A percentile compares a stretch with the other conserved stretches of the same genome.
phyloP scores from a whole-genome alignment of 2,329 filamentous ascomycete species.

The Rhynchosporium agropyri region DNA sequence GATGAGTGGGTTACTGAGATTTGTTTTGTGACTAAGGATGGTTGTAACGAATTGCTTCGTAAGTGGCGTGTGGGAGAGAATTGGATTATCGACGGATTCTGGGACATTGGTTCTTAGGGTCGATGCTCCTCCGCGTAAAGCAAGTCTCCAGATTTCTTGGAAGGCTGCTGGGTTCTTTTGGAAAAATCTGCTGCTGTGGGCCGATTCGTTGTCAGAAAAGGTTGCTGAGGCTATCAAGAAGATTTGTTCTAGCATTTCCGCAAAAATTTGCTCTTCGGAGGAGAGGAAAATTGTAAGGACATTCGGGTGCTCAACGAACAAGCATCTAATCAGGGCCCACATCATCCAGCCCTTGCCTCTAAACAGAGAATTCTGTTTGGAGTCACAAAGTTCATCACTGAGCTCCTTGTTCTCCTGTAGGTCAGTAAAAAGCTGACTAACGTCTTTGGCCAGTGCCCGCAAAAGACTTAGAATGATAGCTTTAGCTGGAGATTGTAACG shows the following conservation, averaged over 20 bases:
- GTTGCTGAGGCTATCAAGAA: conserved; percentile 38
- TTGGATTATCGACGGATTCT: conserved; percentile 22
- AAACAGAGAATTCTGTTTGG: conserved; percentile 21
- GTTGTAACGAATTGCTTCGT: conserved; percentile 36
- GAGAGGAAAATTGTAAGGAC: conserved; percentile 33
- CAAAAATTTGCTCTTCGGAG: conserved; percentile 24
- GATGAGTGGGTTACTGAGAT: conserved; percentile 30
- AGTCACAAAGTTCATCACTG: conserved; percentile 17
- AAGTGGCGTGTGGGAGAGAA: conserved; percentile 34
- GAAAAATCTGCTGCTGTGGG: conserved; percentile 19
- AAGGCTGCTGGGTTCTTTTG: conserved; percentile 30
- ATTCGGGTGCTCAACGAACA: conserved; percentile 39
- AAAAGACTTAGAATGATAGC: conserved; percentile 29
- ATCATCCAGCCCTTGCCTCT: conserved; percentile 32
- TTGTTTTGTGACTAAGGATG: conserved; percentile 31
- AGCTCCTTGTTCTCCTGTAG: conserved; percentile 19
- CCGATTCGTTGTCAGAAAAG: conserved; percentile 6
- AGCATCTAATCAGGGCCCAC: conserved; percentile 32
- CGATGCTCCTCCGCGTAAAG: conserved; percentile 24
- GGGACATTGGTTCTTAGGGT: conserved; percentile 2
- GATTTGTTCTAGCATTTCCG: conserved; percentile 33
- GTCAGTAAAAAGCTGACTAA: conserved; percentile 21
- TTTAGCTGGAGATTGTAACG: conserved; percentile 11
- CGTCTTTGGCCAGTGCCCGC: conserved; percentile 23
- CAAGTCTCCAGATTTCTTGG: conserved; percentile 34